phyloP scores from a whole-genome alignment of 768 basidiomycete genomes.

The Leccinum uliginosum region DNA sequence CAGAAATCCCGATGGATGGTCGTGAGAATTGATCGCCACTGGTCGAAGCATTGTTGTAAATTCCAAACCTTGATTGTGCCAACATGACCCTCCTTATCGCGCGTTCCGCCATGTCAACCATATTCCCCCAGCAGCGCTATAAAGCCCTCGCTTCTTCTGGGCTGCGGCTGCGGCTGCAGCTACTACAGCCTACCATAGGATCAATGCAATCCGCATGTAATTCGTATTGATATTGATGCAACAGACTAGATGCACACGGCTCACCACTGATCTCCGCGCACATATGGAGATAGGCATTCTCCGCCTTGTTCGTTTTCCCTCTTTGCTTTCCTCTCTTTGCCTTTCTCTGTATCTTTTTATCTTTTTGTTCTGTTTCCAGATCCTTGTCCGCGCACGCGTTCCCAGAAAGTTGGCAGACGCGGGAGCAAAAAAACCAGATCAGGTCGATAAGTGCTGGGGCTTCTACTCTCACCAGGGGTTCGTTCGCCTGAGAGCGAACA shows the following conservation, averaged over 20 bases:
- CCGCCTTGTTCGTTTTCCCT: background rate
- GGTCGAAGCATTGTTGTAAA: background rate
- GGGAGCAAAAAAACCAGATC: constrained; percentile 1
- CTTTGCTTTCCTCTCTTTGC: background rate
- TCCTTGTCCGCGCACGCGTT: constrained; percentile 6
- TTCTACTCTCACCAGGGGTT: background rate
- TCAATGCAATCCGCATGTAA: constrained; percentile 10
- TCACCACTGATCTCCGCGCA: constrained; percentile 12
- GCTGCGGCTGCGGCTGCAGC: background rate
- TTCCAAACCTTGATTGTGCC: background rate
- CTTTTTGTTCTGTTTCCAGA: background rate
- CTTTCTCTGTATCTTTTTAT: background rate
- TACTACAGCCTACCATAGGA: constrained; percentile 8
- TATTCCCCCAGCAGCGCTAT: background rate
- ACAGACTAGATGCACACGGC: background rate
- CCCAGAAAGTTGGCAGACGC: background rate
- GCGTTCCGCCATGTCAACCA: background rate
- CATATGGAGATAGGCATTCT: background rate
- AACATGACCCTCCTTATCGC: constrained; percentile 11
- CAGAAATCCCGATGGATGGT: constrained; percentile 38
- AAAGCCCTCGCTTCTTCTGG: background rate
- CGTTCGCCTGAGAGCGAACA: background rate
- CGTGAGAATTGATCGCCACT: constrained; percentile 23
- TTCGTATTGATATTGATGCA: background rate
- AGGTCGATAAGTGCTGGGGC: background rate